These are phyloP conservation scores for Hypoxylon subgilvum DNA, from an alignment of 495 filamentous ascomycete species.

Conservation along the genomic window DNA sequence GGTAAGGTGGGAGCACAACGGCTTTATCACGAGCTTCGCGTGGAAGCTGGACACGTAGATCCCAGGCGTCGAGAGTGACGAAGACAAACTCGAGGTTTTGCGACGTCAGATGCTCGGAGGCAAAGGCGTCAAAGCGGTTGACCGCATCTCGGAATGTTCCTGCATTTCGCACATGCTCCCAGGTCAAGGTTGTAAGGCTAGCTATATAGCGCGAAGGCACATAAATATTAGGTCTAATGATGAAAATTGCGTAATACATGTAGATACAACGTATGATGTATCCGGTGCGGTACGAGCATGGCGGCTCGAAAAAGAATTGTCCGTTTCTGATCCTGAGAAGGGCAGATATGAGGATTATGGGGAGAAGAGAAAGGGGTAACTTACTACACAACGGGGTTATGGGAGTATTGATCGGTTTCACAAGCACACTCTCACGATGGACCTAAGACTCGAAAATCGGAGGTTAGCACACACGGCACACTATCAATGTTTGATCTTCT, in stretches of 20 bases:
- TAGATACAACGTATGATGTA: background rate
- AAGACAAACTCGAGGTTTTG: constrained; percentile 95
- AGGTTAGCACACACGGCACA: constrained; percentile 18
- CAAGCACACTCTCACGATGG: constrained; percentile 91
- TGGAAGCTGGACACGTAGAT: constrained; percentile 95
- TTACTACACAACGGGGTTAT: constrained; percentile 99
- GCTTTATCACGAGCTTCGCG: constrained; percentile 97
- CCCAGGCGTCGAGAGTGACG: constrained; percentile 97
- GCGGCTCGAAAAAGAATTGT: background rate
- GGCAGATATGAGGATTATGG: background rate
- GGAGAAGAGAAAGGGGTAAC: constrained; percentile 47
- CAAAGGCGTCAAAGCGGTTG: constrained; percentile 91
- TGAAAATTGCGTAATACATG: too few species aligned
- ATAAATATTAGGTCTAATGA: constrained; percentile 19
- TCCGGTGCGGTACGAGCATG: background rate
- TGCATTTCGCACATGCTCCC: constrained; percentile 97
- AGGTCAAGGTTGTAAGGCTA: constrained; percentile 95
- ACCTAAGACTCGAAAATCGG: constrained; percentile 60
- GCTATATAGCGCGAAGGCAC: constrained; percentile 57
- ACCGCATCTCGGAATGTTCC: constrained; percentile 96
- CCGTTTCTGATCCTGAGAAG: too few species aligned
- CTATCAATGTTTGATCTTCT: background rate
- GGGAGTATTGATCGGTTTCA: constrained; percentile 97
- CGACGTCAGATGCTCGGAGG: constrained; percentile 80
- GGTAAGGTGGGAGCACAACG: constrained; percentile 92